Base-by-base conservation (phyloP, 805 yeast species). In the Ogataea kodamae region DNA sequence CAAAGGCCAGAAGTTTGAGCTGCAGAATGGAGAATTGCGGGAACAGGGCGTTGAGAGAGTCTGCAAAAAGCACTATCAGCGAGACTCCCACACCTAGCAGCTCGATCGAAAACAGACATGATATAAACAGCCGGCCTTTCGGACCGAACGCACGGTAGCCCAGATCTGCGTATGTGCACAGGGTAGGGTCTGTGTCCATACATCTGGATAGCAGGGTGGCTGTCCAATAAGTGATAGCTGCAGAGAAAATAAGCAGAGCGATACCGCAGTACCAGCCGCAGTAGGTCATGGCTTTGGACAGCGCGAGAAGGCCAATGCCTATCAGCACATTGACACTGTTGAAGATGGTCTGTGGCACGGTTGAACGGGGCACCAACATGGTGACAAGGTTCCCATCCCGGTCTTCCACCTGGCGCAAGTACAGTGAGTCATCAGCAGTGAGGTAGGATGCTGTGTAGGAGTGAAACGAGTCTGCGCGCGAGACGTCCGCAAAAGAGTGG, bases 71-170 rank as follows among this genome's bases (percentile, higher is more conserved):
- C 14, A 88, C 85, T 30, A 84, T 74, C 41, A 88, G 65, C 0
- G 95, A 74, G 8, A 88, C 89, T 11, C 95, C 89, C 26, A 82
- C 80, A 3, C 90, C 95, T 37, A 83, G 46, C 26, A 88, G 66
- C 50, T 88, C 96, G 25, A 84, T 47, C 1, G 90, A 79, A 52
- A 88, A 87, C 9, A 87, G 52, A 9, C 78, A 46, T 2, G 95
- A 83, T 19, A 88, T 82, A 21, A 81, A 55, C 3, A 84, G 65
- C 49, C 95, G 72, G 2, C 92, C 95, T 19, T 65, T 66, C 2
- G 81, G 64, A 1, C 96, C 96, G 52, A 81, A 86, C 0, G 89
- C 83, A n/a, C 86, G 84, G 49, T 75, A 80, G 3, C 94, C 95
- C 30, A 88, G 67, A 61, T 88, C 96, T 0, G 95, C 94, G 56